These are phyloP conservation scores for Acrocalymma vagum DNA, from an alignment of 2,329 filamentous ascomycete genomes.

Conservation along the genomic window DNA sequence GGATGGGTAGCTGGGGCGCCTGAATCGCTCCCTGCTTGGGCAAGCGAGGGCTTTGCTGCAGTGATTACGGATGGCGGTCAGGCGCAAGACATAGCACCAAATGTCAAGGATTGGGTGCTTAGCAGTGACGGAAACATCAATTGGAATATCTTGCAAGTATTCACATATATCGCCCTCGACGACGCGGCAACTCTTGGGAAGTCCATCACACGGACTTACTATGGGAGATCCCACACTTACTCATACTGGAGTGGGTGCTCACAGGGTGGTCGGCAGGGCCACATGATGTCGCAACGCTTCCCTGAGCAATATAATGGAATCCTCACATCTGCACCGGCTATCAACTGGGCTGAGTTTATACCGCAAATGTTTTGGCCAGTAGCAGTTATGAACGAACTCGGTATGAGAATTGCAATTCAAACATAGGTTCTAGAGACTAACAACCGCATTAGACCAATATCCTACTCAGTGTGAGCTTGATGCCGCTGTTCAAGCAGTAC, in stretches of 20 bases:
- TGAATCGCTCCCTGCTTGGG: slow-evolving; percentile 18
- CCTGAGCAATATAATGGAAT: slow-evolving; percentile 40
- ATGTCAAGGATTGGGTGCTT: slow-evolving; percentile 13
- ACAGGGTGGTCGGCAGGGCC: slow-evolving; percentile 32
- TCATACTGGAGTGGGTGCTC: slow-evolving; percentile 44
- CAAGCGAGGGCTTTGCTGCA: slow-evolving; percentile 19
- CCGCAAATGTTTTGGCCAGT: slow-evolving; percentile 30
- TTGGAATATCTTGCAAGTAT: slow-evolving; percentile 38
- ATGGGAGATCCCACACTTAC: slow-evolving; percentile 31
- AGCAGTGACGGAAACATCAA: slow-evolving; percentile 26
- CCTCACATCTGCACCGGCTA: slow-evolving; percentile 35
- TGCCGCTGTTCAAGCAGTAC: slow-evolving; percentile 17
- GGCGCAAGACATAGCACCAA: slow-evolving; percentile 6
- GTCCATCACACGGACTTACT: slow-evolving; percentile 31
- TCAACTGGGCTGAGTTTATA: slow-evolving; percentile 23
- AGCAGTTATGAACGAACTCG: slow-evolving; percentile 34
- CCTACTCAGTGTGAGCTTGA: slow-evolving; percentile 30
- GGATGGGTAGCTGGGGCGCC: slow-evolving; percentile 25
- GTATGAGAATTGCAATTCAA: slow-evolving; percentile 3
- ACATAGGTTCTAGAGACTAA: not conserved
- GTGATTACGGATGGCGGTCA: slow-evolving; percentile 31
- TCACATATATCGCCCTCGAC: slow-evolving; percentile 38
- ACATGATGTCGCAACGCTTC: slow-evolving; percentile 39
- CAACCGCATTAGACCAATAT: slow-evolving; percentile 13
- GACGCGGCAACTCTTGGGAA: slow-evolving; percentile 42